Base-by-base conservation (phyloP, 2,329 filamentous ascomycete genomes). In the Talaromyces rugulosus region DNA sequence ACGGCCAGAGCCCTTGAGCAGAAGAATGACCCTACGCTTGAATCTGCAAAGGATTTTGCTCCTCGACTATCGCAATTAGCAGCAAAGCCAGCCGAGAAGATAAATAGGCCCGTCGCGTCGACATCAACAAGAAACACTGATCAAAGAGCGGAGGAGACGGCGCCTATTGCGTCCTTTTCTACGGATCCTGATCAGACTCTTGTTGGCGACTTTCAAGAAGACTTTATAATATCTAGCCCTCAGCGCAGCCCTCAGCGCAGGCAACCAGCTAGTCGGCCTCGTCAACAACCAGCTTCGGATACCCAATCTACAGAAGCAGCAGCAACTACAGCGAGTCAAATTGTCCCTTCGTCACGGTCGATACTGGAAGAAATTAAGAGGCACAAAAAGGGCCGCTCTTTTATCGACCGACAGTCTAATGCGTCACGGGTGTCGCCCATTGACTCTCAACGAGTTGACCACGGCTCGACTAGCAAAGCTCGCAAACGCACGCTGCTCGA, bases 381-480 rank as follows among this genome's bases (percentile, higher is more conserved):
- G 18, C 57, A 63, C 12, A 63, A 44, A 14, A 4, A 42, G 51
- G 59, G 59, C 5, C 67, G 61, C 7, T 61, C 70, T 7, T 75
- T 77, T 55, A 73, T 78, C 28, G 73, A 77, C 60, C 74, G 71
- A 1, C 76, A 78, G 61, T 60, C 57, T 4, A 67, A 69, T 51
- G 74, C 75, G 14, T 60, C 62, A 3, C 70, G 71, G 31, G 67
- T 78, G 5, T 77, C 74, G 3, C 73, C 75, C 0, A 75, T 77
- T 27, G 59, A 58, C 56, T 62, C 65, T 18, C 64, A 56, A 18
- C 33, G 28, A 55, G n/a, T 57, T 7, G 42, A 12, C 28, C 42
- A 31, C 14, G 27, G 12, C 14, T 58, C 54, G 36, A 31, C 40
- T 7, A 54, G 57, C 44, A n/a, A 52, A 18, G 30, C 56, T 30